A percentile compares a stretch with the other conserved stretches of the same genome.
Conservation (phyloP, 2,329 filamentous ascomycete genomes). For the Aspergillus sp. region DNA sequence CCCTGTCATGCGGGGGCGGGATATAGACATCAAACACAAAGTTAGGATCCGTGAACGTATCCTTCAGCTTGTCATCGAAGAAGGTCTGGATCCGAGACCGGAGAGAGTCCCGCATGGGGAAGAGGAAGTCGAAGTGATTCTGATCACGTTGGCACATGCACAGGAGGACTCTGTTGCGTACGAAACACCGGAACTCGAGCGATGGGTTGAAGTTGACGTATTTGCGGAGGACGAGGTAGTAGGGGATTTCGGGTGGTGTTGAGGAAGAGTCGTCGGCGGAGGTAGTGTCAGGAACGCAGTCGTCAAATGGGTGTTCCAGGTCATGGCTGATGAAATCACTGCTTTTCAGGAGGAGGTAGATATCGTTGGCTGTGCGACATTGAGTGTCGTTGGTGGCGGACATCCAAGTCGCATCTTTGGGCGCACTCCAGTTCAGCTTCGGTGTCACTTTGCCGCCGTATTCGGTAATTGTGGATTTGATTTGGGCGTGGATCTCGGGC, state of each 20-base stretch:
- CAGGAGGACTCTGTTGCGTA: constrained; percentile 76
- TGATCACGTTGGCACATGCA: constrained; percentile 86
- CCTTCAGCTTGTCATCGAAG: constrained; percentile 71
- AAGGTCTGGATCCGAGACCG: constrained; percentile 71
- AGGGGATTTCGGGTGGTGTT: constrained; percentile 57
- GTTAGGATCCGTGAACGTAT: constrained; percentile 78
- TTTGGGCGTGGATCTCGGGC: constrained; percentile 72
- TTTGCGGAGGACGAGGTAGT: constrained; percentile 81
- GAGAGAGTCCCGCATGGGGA: constrained; percentile 65
- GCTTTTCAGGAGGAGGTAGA: constrained; percentile 91
- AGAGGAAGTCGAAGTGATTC: constrained; percentile 86
- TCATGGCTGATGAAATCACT: constrained; percentile 95
- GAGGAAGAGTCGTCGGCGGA: constrained; percentile 13
- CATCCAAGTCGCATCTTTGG: constrained; percentile 96
- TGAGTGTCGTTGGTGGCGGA: constrained; percentile 84
- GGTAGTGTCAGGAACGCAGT: constrained; percentile 52
- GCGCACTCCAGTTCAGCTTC: constrained; percentile 96
- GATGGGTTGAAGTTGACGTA: constrained; percentile 87
- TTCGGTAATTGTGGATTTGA: constrained; percentile 75
- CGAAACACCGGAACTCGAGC: constrained; percentile 94
- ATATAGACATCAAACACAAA: constrained; percentile 95
- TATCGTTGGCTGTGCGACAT: constrained; percentile 82
- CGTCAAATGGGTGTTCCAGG: constrained; percentile 88
- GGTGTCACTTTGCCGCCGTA: constrained; percentile 85
- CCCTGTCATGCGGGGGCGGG: constrained; percentile 70